Conservation (phyloP, 2,329 filamentous ascomycete genomes). For the Cladosporium velox region DNA sequence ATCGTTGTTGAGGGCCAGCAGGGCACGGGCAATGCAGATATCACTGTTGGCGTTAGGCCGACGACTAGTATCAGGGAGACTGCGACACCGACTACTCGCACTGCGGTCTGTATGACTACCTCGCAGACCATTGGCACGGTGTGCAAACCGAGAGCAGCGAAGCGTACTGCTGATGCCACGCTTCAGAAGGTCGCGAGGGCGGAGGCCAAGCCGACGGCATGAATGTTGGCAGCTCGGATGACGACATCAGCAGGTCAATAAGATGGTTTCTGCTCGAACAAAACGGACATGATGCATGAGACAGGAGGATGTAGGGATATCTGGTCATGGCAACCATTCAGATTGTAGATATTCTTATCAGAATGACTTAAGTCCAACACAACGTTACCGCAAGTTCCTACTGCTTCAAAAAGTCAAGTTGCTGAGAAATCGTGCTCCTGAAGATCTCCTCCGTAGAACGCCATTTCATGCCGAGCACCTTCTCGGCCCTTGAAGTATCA, state of each 20-base stretch:
- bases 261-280: neutral
- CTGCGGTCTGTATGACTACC: conserved; percentile 9
- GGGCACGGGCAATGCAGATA: conserved; percentile 7
- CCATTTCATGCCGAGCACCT: neutral
- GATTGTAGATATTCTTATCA: neutral
- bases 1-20: conserved; percentile 13
- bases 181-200: neutral
- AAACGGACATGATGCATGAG: neutral
- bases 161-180: neutral
- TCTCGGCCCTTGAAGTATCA: neutral
- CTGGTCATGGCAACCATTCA: neutral
- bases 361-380: neutral
- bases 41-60: conserved; percentile 11
- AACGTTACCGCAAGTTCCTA: neutral
- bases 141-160: conserved; percentile 4
- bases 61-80: conserved; percentile 8
- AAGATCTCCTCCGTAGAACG: neutral
- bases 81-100: neutral
- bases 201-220: neutral
- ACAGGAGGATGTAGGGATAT: neutral
- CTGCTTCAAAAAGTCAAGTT: neutral
- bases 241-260: neutral
- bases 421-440: neutral
- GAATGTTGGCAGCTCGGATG: neutral
- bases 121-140: conserved; percentile 12